A percentile compares a stretch with the other conserved stretches of the same genome.
Evolutionary conservation across 2,329 filamentous ascomycete species (phyloP).

Genomic region (Arthrobotrys conoides): DNA sequence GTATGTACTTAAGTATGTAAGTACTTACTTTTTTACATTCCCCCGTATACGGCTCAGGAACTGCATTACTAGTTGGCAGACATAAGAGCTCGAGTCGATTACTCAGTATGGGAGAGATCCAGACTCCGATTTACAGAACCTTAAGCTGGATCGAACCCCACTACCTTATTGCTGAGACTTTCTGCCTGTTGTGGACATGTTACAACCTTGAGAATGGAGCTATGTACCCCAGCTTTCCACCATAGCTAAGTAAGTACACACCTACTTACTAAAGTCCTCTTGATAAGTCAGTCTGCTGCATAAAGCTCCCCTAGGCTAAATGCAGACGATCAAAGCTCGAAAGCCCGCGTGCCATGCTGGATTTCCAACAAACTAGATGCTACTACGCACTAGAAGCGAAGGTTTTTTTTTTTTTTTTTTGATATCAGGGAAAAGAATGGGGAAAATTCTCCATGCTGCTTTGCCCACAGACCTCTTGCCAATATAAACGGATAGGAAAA

Average conservation of each 20-base stretch:
- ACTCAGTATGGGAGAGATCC: slow-evolving; percentile 4
- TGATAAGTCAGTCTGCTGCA: slow-evolving; percentile 38
- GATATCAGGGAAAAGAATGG: slow-evolving; percentile 23
- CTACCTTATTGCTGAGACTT: not conserved
- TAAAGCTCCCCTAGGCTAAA: slow-evolving; percentile 56
- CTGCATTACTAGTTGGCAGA: slow-evolving; percentile 19
- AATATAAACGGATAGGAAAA: slow-evolving; percentile 50
- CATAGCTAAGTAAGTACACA: slow-evolving; percentile 13
- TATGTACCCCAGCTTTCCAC: slow-evolving; percentile 50
- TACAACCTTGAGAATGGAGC: slow-evolving; percentile 8
- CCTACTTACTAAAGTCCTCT: not conserved
- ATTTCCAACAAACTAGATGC: slow-evolving; percentile 37
- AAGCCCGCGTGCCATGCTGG: slow-evolving; percentile 21
- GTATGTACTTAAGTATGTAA: not conserved
- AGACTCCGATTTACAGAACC: slow-evolving; percentile 1
- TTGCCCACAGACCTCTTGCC: slow-evolving; percentile 28
- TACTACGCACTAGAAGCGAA: slow-evolving; percentile 37
- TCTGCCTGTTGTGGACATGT: not conserved
- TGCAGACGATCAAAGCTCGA: slow-evolving; percentile 60
- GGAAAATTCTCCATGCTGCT: slow-evolving; percentile 9
- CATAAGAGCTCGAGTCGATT: not conserved
- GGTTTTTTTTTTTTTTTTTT: not conserved
- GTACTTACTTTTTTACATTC: not conserved
- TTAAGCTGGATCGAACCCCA: slow-evolving; percentile 11
- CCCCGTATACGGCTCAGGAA: slow-evolving; percentile 16